phyloP scores from a whole-genome alignment of 805 yeast genomes.

The Zygosaccharomyces bisporus region DNA sequence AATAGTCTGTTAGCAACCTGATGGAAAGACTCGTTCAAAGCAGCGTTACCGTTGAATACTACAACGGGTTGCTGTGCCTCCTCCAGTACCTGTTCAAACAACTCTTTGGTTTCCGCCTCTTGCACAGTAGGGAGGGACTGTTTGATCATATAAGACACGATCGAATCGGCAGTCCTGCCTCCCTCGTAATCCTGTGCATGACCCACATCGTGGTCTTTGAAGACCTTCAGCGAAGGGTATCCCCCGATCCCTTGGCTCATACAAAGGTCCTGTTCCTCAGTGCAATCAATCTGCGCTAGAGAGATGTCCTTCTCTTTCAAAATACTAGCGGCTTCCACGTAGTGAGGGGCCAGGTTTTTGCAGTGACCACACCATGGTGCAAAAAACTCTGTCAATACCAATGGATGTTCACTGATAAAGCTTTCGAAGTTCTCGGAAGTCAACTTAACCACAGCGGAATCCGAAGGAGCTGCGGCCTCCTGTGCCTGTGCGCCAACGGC shows the following conservation, averaged over 20 bases:
- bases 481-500: constrained; percentile 40
- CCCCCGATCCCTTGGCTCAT: constrained; percentile 65
- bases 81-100: constrained; percentile 45
- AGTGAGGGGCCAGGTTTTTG: constrained; percentile 81
- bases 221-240: constrained; percentile 78
- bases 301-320: constrained; percentile 60
- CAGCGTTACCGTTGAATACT: constrained; percentile 47
- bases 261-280: constrained; percentile 71
- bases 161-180: constrained; percentile 76
- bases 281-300: constrained; percentile 83
- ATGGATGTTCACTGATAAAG: constrained; percentile 66
- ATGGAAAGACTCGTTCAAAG: constrained; percentile 55
- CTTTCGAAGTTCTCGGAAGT: constrained; percentile 59
- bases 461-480: constrained; percentile 71
- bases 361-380: constrained; percentile 99
- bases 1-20: constrained; percentile 59
- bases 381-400: constrained; percentile 82
- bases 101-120: constrained; percentile 45
- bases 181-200: constrained; percentile 68
- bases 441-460: constrained; percentile 83
- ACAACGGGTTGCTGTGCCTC: constrained; percentile 49
- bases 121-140: constrained; percentile 76
- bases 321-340: constrained; percentile 68
- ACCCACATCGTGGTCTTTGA: constrained; percentile 48
- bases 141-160: constrained; percentile 73